Evolutionary conservation across 192 early-diverging fungal genomes (phyloP).

Genomic region (Coemansia sp.): DNA sequence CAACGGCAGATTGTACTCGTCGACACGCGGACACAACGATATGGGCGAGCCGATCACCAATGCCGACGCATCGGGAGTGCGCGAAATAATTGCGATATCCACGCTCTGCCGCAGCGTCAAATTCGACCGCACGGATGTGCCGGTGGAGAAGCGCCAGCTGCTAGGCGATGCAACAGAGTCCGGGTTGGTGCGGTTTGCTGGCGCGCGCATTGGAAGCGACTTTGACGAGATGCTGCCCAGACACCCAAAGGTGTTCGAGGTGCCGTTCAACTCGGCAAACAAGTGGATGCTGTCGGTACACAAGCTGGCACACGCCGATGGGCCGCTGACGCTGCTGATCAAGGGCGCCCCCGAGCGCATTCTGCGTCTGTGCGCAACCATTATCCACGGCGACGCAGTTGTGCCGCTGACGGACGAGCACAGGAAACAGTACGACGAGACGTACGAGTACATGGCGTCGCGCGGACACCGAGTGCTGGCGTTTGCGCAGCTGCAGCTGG

Average conservation of each 20-base stretch:
- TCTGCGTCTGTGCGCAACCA: constrained; percentile 75
- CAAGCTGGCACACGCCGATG: constrained; percentile 55
- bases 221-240: constrained; percentile 70
- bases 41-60: constrained; percentile 53
- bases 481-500: constrained; percentile 80
- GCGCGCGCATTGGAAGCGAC: constrained; percentile 61
- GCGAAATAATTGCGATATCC: constrained; percentile 78
- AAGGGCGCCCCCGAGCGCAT: constrained; percentile 98
- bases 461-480: constrained; percentile 94
- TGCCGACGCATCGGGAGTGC: constrained; percentile 61
- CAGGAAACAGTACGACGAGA: constrained; percentile 63
- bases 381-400: constrained; percentile 60
- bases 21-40: constrained; percentile 54
- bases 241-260: constrained; percentile 90
- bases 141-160: constrained; percentile 77
- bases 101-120: constrained; percentile 83
- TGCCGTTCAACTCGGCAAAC: constrained; percentile 94
- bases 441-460: constrained; percentile 87
- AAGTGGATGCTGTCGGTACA: constrained; percentile 95
- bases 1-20: constrained; percentile 64
- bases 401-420: constrained; percentile 72
- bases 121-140: constrained; percentile 88
- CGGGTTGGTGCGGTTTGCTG: constrained; percentile 83
- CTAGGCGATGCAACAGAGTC: constrained; percentile 95
- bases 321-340: constrained; percentile 72